These are phyloP conservation scores for Melastoma candidum DNA, from an alignment of 441 rosid species.

Conservation along the genomic window DNA sequence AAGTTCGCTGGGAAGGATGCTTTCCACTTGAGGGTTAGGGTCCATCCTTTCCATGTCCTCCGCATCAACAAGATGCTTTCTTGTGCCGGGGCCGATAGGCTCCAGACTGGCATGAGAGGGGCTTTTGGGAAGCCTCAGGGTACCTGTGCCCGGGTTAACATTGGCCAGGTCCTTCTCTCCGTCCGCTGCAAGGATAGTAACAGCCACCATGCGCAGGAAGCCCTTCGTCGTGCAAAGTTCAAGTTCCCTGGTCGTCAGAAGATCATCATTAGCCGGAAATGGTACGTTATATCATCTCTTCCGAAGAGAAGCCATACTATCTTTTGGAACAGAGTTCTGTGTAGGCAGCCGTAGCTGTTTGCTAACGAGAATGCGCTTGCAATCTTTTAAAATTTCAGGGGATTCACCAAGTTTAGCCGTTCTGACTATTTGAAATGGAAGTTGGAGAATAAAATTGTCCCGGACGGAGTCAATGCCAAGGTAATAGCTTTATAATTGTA, in stretches of 20 bases:
- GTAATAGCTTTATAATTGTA: too few relatives aligned
- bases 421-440: too few relatives aligned
- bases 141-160: conserved; percentile 6
- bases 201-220: conserved; percentile 13
- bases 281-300: conserved; percentile 1
- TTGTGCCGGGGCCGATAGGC: conserved; percentile 10
- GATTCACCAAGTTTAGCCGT: too few relatives aligned
- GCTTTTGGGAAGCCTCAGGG: conserved; percentile 11
- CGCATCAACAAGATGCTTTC: conserved; percentile 14
- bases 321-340: too few relatives aligned
- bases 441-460: too few relatives aligned
- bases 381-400: too few relatives aligned
- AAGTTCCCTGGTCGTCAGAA: conserved; percentile 21
- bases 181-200: conserved; percentile 9
- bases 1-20: conserved; percentile 85
- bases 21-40: conserved; percentile 44
- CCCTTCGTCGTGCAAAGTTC: conserved; percentile 17
- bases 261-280: conserved; percentile 18
- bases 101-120: conserved; percentile 10
- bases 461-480: too few relatives aligned
- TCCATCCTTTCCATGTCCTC: conserved; percentile 10
- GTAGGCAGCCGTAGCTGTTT: too few relatives aligned
- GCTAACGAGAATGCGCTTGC: too few relatives aligned
- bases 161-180: conserved; percentile 8
- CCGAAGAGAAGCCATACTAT: too few relatives aligned